phyloP scores from a whole-genome alignment of 495 filamentous ascomycete genomes.

The Xylona heveae region DNA sequence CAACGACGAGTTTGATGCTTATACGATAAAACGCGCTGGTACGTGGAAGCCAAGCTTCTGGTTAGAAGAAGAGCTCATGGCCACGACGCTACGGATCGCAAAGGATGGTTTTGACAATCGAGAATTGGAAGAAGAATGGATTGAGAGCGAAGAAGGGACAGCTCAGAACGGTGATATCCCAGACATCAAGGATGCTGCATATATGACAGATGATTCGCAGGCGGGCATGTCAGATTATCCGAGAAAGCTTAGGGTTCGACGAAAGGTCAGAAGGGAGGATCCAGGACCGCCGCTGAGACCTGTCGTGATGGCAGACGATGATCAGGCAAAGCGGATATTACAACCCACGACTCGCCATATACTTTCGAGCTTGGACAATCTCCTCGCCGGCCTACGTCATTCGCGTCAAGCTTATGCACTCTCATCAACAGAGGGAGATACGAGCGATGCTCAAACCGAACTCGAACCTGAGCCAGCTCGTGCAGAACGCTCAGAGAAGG shows the following conservation, averaged over 20 bases:
- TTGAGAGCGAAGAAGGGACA: slow-evolving; percentile 1
- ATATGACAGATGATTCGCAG: slow-evolving; percentile 5
- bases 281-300: slow-evolving; percentile 9
- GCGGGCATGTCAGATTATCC: slow-evolving; percentile 1
- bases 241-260: not conserved
- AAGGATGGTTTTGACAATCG: slow-evolving; percentile 35
- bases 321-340: slow-evolving; percentile 33
- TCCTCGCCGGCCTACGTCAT: slow-evolving; percentile 45
- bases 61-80: slow-evolving; percentile 46
- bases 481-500: too few species aligned
- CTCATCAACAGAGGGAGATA: slow-evolving; percentile 10
- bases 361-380: slow-evolving; percentile 38
- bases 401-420: slow-evolving; percentile 26
- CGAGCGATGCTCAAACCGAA: slow-evolving; percentile 10
- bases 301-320: slow-evolving; percentile 36
- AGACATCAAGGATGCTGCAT: slow-evolving; percentile 5
- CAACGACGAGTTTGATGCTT: slow-evolving; percentile 23
- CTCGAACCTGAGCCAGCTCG: not conserved
- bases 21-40: slow-evolving; percentile 21
- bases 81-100: slow-evolving; percentile 34
- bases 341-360: slow-evolving; percentile 42
- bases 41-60: slow-evolving; percentile 27
- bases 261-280: not conserved
- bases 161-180: slow-evolving; percentile 4
- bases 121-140: slow-evolving; percentile 11